Conservation (phyloP, 2,329 filamentous ascomycete species). For the Coniochaeta prunicola region DNA sequence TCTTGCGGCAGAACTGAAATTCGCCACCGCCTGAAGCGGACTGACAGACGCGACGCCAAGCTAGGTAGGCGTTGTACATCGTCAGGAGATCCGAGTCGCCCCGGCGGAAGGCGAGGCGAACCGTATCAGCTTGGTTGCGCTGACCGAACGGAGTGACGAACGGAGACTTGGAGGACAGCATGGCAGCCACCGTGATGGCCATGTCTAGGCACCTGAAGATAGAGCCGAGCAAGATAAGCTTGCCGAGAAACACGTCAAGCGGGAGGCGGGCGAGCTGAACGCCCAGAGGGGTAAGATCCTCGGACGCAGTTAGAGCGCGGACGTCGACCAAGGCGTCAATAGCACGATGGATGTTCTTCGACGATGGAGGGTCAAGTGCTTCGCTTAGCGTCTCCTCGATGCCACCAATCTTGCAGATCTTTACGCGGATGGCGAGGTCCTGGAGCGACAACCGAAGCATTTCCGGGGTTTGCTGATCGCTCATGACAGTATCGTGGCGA, state of each 20-base stretch:
- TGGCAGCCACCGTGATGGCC: slow-evolving; percentile 83
- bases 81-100: slow-evolving; percentile 90
- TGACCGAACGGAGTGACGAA: slow-evolving; percentile 84
- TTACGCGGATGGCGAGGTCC: slow-evolving; percentile 90
- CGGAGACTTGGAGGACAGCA: slow-evolving; percentile 89
- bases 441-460: slow-evolving; percentile 92
- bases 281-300: slow-evolving; percentile 83
- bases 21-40: slow-evolving; percentile 56
- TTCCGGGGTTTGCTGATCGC: slow-evolving; percentile 90
- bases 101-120: slow-evolving; percentile 70
- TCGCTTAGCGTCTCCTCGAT: slow-evolving; percentile 85
- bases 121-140: slow-evolving; percentile 72
- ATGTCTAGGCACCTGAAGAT: slow-evolving; percentile 91
- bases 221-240: slow-evolving; percentile 78
- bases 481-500: slow-evolving; percentile 77
- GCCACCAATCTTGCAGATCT: slow-evolving; percentile 91
- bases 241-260: slow-evolving; percentile 89
- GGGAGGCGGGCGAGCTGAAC: slow-evolving; percentile 81
- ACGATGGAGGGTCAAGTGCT: slow-evolving; percentile 82
- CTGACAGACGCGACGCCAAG: slow-evolving; percentile 79
- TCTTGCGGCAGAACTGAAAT: slow-evolving; percentile 87
- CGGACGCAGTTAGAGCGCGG: slow-evolving; percentile 70
- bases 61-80: slow-evolving; percentile 84
- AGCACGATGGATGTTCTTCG: slow-evolving; percentile 87
- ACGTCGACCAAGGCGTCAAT: slow-evolving; percentile 93